Percentiles rank a stretch among this genome's conserved stretches.
Evolutionary conservation across 805 yeast species (phyloP).

Genomic region (Nakazawaea holstii): DNA sequence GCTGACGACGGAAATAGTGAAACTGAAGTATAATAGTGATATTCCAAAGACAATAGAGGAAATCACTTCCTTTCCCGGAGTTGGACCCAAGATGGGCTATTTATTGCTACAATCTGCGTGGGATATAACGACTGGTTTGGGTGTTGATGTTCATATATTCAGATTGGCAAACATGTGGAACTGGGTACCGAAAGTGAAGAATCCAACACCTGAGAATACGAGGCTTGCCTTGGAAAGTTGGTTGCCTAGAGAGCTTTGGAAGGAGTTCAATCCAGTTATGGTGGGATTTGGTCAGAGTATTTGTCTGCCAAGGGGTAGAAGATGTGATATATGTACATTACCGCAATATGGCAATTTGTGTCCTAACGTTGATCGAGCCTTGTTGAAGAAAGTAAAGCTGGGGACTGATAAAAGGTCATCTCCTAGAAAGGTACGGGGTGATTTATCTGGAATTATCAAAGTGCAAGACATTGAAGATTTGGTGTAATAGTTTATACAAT

Average conservation of each 20-base stretch:
- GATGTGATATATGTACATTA: conserved; percentile 69
- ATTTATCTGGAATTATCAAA: conserved; percentile 28
- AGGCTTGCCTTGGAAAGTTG: conserved; percentile 63
- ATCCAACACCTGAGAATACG: conserved; percentile 71
- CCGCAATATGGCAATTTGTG: conserved; percentile 47
- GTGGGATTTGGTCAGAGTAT: conserved; percentile 94
- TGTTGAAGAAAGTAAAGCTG: conserved; percentile 26
- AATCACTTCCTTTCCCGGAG: conserved; percentile 74
- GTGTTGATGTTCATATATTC: conserved; percentile 90
- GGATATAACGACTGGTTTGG: conserved; percentile 75
- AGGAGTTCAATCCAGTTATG: conserved; percentile 74
- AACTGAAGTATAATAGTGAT: conserved; percentile 51
- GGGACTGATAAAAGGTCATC: conserved; percentile 18
- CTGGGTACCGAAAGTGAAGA: conserved; percentile 53
- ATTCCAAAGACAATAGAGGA: conserved; percentile 69
- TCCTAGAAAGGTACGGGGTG: conserved; percentile 29
- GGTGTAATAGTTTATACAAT: conserved; percentile 5
- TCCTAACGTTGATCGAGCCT: conserved; percentile 43
- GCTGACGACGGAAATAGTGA: conserved; percentile 49
- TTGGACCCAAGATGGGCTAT: conserved; percentile 94
- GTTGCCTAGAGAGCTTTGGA: conserved; percentile 75
- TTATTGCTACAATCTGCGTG: conserved; percentile 78
- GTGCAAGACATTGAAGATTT: conserved; percentile 29
- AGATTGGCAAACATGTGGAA: conserved; percentile 74
- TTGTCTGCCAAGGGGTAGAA: conserved; percentile 63